These are phyloP conservation scores for Leccinum griseonigrum DNA, from an alignment of 1,284 basidiomycete genomes.

Conservation along the genomic window DNA sequence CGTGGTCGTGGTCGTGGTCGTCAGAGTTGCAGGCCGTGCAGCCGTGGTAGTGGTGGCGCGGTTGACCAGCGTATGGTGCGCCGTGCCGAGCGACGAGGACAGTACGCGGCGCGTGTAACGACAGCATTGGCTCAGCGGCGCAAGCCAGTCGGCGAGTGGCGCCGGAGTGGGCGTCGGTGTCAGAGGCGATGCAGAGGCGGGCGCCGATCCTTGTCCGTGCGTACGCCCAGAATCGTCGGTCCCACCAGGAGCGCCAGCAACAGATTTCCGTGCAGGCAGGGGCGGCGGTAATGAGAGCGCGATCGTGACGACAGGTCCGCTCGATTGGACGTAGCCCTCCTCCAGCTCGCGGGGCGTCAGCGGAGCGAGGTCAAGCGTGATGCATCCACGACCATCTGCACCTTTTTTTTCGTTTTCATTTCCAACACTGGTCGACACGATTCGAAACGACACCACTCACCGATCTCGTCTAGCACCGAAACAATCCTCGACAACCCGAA, in stretches of 20 bases:
- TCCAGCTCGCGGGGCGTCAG: constrained; percentile 43
- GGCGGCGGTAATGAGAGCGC: constrained; percentile 27
- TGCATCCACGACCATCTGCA: constrained; percentile 9
- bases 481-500: constrained; percentile 59
- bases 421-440: neutral
- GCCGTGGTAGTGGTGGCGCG: constrained; percentile 13
- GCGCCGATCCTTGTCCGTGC: neutral
- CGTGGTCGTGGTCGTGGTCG: neutral
- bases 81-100: constrained; percentile 42
- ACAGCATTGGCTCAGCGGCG: constrained; percentile 51
- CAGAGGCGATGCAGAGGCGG: neutral
- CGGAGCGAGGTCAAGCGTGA: constrained; percentile 56
- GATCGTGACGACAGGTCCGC: constrained; percentile 39
- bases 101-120: constrained; percentile 51
- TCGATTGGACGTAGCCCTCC: constrained; percentile 39
- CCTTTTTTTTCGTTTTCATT: no score
- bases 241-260: neutral
- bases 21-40: neutral
- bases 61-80: constrained; percentile 29
- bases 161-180: neutral
- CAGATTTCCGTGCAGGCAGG: neutral
- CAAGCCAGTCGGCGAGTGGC: constrained; percentile 37
- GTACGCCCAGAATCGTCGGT: neutral
- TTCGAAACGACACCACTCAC: constrained; percentile 9
- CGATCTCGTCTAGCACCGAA: constrained; percentile 40